phyloP scores from a whole-genome alignment of 2,329 filamentous ascomycete species.

The Atkinsonella texensis region DNA sequence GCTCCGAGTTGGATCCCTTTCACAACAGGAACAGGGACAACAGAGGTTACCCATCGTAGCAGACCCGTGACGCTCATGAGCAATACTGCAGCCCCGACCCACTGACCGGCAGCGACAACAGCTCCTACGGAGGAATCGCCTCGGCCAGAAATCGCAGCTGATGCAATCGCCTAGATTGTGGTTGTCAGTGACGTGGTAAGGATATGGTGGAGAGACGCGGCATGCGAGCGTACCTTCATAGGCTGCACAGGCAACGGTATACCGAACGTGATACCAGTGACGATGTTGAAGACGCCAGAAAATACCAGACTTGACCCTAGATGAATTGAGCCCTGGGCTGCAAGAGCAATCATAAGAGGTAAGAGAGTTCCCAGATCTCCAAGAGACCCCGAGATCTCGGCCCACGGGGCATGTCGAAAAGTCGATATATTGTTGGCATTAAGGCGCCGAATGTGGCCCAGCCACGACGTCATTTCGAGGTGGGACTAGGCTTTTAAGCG shows the following conservation, averaged over 20 bases:
- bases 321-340: conserved; percentile 65
- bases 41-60: conserved; percentile 58
- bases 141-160: conserved; percentile 66
- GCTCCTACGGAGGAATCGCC: conserved; percentile 40
- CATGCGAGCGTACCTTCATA: conserved; percentile 41
- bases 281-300: conserved; percentile 74
- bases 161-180: conserved; percentile 60
- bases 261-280: conserved; percentile 72
- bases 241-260: conserved; percentile 87
- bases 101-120: conserved; percentile 65
- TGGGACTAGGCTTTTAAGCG: background rate
- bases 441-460: conserved; percentile 17
- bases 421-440: conserved; percentile 37
- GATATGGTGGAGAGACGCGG: background rate
- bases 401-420: conserved; percentile 33
- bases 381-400: conserved; percentile 76
- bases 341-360: conserved; percentile 78
- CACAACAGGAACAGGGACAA: conserved; percentile 75
- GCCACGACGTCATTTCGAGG: conserved; percentile 15
- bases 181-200: background rate
- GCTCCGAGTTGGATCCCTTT: conserved; percentile 94
- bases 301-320: conserved; percentile 78
- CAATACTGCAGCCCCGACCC: conserved; percentile 62
- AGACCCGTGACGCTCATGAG: conserved; percentile 69
- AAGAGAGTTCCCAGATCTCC: conserved; percentile 86